A percentile compares a stretch with the other conserved stretches of the same genome.
phyloP scores from a whole-genome alignment of 805 yeast genomes.

The Ogataea saltuana region DNA sequence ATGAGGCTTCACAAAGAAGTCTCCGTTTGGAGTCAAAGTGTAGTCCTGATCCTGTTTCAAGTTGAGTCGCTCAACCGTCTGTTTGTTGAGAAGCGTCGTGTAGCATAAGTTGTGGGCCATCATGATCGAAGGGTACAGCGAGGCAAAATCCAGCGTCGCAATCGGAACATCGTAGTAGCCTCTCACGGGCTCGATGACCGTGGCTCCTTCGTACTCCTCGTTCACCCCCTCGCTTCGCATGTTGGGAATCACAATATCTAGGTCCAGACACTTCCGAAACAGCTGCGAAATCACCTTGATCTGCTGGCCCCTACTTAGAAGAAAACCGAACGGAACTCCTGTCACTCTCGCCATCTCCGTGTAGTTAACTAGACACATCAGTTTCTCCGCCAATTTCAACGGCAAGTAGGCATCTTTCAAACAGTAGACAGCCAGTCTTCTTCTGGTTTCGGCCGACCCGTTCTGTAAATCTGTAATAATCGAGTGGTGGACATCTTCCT shows the following conservation, averaged over 20 bases:
- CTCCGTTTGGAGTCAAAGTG: conserved; percentile 87
- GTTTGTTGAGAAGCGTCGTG: conserved; percentile 77
- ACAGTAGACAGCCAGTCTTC: conserved; percentile 96
- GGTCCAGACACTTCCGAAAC: conserved; percentile 86
- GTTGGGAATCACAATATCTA: conserved; percentile 88
- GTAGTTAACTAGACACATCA: conserved; percentile 95
- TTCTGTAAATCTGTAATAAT: conserved; percentile 93
- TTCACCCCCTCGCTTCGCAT: conserved; percentile 75
- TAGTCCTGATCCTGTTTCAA: conserved; percentile 76
- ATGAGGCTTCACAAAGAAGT: conserved; percentile 72
- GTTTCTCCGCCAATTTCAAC: conserved; percentile 78
- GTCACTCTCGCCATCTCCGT: conserved; percentile 99
- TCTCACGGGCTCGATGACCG: conserved; percentile 94
- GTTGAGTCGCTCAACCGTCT: conserved; percentile 62
- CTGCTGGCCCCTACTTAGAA: conserved; percentile 93
- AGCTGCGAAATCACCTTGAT: conserved; percentile 95
- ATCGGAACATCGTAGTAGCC: conserved; percentile 97
- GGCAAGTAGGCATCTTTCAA: conserved; percentile 95
- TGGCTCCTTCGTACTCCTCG: conserved; percentile 98
- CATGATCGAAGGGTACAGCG: conserved; percentile 97
- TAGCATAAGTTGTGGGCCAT: conserved; percentile 98
- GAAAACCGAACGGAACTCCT: conserved; percentile 93
- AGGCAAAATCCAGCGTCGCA: conserved; percentile 96
- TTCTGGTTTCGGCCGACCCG: conserved; percentile 87
- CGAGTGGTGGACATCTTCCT: conserved; percentile 97